Conservation (phyloP, 2,329 filamentous ascomycete genomes). For the Ophiosphaerella narmari region DNA sequence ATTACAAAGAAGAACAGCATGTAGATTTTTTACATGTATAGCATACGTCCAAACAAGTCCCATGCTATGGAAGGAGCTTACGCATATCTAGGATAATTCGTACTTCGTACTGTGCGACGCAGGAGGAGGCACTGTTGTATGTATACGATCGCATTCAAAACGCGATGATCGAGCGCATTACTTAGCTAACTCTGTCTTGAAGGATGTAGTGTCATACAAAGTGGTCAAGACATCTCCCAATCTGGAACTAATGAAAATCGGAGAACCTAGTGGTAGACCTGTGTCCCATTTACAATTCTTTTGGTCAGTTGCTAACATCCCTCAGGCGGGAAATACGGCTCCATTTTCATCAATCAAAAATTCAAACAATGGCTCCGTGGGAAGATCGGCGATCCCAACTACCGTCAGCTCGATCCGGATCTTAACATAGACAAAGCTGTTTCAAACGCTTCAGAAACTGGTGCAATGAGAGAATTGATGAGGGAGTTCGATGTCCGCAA, state of each 20-base stretch:
- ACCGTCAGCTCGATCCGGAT: slow-evolving; percentile 23
- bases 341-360: slow-evolving; percentile 28
- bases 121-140: slow-evolving; percentile 24
- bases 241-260: slow-evolving; percentile 18
- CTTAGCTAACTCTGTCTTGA: neutral
- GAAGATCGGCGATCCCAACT: slow-evolving; percentile 21
- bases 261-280: slow-evolving; percentile 13
- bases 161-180: too few relatives aligned
- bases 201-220: slow-evolving; percentile 28
- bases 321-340: slow-evolving; percentile 24
- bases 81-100: slow-evolving; percentile 1
- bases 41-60: neutral
- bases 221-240: slow-evolving; percentile 15
- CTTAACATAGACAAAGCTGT: slow-evolving; percentile 15
- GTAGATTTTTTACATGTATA: slow-evolving; percentile 13
- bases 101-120: slow-evolving; percentile 25
- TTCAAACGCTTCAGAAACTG: slow-evolving; percentile 22
- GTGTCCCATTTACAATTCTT: neutral
- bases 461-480: slow-evolving; percentile 25
- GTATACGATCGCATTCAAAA: neutral
- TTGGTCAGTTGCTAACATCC: neutral
- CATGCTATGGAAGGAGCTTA: neutral
- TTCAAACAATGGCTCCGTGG: slow-evolving; percentile 31
- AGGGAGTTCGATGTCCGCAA: slow-evolving; percentile 24
- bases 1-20: slow-evolving; percentile 18